Evolutionary conservation across 306 rosid genomes (phyloP).

Genomic region (Leucaena leucocephala): DNA sequence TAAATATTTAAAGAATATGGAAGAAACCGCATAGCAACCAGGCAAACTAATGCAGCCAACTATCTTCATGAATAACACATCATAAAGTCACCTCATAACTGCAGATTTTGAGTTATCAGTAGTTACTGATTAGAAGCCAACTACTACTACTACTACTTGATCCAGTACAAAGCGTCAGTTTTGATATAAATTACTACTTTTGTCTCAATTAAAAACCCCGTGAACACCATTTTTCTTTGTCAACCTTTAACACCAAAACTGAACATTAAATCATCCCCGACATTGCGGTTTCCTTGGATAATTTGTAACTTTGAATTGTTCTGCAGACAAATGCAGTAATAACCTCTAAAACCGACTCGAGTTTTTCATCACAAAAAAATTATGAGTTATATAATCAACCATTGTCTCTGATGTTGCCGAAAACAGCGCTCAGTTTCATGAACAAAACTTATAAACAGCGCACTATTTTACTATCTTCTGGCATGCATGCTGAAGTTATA

Average conservation of each 20-base stretch:
- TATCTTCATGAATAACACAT: neutral
- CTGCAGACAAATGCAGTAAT: constrained; percentile 3
- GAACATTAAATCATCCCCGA: constrained; percentile 6
- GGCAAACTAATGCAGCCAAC: constrained; percentile 10
- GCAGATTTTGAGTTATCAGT: neutral
- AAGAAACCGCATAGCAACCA: neutral
- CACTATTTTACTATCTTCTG: neutral
- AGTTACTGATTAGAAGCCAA: neutral
- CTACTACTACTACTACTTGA: neutral
- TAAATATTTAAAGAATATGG: neutral
- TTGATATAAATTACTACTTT: neutral
- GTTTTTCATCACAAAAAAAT: constrained; percentile 1
- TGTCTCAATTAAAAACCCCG: constrained; percentile 4
- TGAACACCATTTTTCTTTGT: neutral
- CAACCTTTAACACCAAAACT: neutral
- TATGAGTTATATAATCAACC: neutral
- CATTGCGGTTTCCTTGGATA: neutral
- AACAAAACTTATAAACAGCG: neutral
- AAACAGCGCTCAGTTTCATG: constrained; percentile 27
- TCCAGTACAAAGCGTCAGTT: neutral
- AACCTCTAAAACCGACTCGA: constrained; percentile 24
- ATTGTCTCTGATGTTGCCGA: neutral
- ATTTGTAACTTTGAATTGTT: constrained; percentile 24
- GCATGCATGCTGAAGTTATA: constrained; percentile 16
- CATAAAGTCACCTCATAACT: neutral